Percentiles rank a stretch among this genome's conserved stretches.
phyloP scores from a whole-genome alignment of 305 asterid genomes.

The Fraxinus ornus region DNA sequence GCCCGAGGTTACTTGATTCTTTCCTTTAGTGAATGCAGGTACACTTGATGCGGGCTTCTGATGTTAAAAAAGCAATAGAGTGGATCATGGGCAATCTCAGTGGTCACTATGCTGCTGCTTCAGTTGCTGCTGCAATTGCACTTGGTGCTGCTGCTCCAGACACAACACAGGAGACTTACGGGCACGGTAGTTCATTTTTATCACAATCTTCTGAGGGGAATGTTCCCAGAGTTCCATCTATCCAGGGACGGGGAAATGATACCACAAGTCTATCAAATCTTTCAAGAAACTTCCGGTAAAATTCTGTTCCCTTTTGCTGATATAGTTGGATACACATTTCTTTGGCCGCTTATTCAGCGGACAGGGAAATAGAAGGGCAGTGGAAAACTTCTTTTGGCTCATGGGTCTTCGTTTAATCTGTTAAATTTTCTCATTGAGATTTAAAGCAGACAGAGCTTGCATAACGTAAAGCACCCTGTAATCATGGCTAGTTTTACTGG shows the following conservation, averaged over 20 bases:
- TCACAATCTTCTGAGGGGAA: slow-evolving; percentile 48
- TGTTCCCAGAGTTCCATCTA: slow-evolving; percentile 37
- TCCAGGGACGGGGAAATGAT: slow-evolving; percentile 69
- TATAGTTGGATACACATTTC: not conserved
- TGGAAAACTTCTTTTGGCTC: not conserved
- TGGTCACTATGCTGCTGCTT: slow-evolving; percentile 97
- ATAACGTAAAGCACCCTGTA: not conserved
- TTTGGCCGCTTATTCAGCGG: not conserved
- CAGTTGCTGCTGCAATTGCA: slow-evolving; percentile 97
- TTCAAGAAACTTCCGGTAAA: slow-evolving; percentile 80
- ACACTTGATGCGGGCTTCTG: slow-evolving; percentile 88
- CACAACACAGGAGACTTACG: slow-evolving; percentile 53
- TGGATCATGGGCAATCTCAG: slow-evolving; percentile 91
- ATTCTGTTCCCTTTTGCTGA: slow-evolving; percentile 25
- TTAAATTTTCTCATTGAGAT: slow-evolving; percentile 11
- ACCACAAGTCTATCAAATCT: slow-evolving; percentile 58
- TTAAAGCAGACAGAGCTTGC: slow-evolving; percentile 18
- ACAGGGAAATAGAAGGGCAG: not conserved
- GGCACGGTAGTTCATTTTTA: slow-evolving; percentile 46
- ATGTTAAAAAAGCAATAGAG: slow-evolving; percentile 92
- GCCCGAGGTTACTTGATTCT: slow-evolving; percentile 67
- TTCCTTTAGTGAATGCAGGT: slow-evolving; percentile 98
- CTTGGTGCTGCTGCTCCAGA: slow-evolving; percentile 89
- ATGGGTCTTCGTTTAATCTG: slow-evolving; percentile 1
- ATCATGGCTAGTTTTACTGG: not conserved